Percentiles rank a stretch among this genome's conserved stretches.
phyloP scores from a whole-genome alignment of 164 flowering plant genomes.

The Tetrastigma voinierianum region DNA sequence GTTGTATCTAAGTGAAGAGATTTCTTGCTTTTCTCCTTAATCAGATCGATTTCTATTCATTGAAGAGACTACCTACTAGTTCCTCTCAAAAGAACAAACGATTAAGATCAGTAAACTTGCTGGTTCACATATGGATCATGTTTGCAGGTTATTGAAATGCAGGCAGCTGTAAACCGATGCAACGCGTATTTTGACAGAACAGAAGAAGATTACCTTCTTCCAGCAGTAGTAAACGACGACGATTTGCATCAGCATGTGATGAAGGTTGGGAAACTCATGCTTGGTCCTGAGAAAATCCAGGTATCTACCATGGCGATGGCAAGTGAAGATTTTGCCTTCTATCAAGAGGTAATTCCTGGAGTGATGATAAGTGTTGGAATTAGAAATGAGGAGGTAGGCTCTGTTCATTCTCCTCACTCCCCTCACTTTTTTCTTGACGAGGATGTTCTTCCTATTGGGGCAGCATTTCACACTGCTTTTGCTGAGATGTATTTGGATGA shows the following conservation, averaged over 20 bases:
- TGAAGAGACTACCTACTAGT: neutral
- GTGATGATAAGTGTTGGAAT: conserved; percentile 66
- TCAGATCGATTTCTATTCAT: neutral
- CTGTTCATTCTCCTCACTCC: conserved; percentile 69
- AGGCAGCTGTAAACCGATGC: conserved; percentile 70
- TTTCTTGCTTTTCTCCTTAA: too few relatives aligned
- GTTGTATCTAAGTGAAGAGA: too few relatives aligned
- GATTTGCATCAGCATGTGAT: conserved; percentile 44
- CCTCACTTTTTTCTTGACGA: conserved; percentile 85
- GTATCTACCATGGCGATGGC: conserved; percentile 59
- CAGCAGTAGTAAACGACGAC: conserved; percentile 66
- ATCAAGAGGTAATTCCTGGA: conserved; percentile 72
- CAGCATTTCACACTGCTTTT: conserved; percentile 65
- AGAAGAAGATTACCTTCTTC: conserved; percentile 47
- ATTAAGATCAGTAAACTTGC: neutral
- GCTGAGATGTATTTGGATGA: conserved; percentile 66
- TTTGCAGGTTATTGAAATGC: conserved; percentile 67
- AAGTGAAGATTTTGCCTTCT: conserved; percentile 89
- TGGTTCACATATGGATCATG: neutral
- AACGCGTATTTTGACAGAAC: conserved; percentile 43
- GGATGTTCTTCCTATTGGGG: conserved; percentile 81
- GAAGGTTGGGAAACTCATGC: conserved; percentile 46
- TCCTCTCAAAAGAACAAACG: neutral
- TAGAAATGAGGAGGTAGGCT: conserved; percentile 60
- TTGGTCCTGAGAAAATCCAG: conserved; percentile 59